Evolutionary conservation across 2,329 filamentous ascomycete species (phyloP).

Genomic region (Fusarium buxicola): DNA sequence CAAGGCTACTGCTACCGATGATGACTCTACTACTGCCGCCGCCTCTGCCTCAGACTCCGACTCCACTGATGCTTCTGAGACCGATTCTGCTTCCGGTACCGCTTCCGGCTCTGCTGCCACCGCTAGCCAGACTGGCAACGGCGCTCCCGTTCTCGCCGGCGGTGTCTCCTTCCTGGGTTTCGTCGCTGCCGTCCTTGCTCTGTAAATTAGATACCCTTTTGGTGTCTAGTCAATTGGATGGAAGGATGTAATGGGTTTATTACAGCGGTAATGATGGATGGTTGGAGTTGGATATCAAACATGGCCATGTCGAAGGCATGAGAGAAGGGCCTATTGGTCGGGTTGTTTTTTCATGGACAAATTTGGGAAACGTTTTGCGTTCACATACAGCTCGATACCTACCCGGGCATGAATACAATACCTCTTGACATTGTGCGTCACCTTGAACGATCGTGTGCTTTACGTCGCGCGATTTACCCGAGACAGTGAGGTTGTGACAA

Average conservation of each 20-base stretch:
- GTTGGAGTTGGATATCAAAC: slow-evolving; percentile 39
- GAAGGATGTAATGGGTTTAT: slow-evolving; percentile 40
- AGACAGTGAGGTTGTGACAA: slow-evolving; percentile 11
- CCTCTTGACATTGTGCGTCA: slow-evolving; percentile 35
- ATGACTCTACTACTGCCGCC: slow-evolving; percentile 35
- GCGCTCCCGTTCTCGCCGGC: slow-evolving; percentile 53
- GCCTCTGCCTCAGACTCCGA: slow-evolving; percentile 39
- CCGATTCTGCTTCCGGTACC: slow-evolving; percentile 38
- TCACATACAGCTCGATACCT: slow-evolving; percentile 41
- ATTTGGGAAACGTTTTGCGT: slow-evolving; percentile 42
- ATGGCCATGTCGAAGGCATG: slow-evolving; percentile 35
- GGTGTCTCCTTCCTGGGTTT: slow-evolving; percentile 61
- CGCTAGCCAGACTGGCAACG: slow-evolving; percentile 48
- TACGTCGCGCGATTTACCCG: not conserved
- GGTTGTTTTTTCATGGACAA: slow-evolving; percentile 45
- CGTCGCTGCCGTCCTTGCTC: slow-evolving; percentile 61
- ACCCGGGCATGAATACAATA: slow-evolving; percentile 45
- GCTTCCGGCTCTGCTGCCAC: slow-evolving; percentile 41
- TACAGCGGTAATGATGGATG: slow-evolving; percentile 44
- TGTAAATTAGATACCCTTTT: slow-evolving; percentile 54
- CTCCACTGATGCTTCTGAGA: slow-evolving; percentile 28
- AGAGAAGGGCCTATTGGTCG: slow-evolving; percentile 28
- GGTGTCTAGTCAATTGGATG: slow-evolving; percentile 11
- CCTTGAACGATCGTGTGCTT: slow-evolving; percentile 4
- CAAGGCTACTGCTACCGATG: slow-evolving; percentile 29